phyloP scores from a whole-genome alignment of 2,329 filamentous ascomycete genomes.

The Sporothrix variecibatus region DNA sequence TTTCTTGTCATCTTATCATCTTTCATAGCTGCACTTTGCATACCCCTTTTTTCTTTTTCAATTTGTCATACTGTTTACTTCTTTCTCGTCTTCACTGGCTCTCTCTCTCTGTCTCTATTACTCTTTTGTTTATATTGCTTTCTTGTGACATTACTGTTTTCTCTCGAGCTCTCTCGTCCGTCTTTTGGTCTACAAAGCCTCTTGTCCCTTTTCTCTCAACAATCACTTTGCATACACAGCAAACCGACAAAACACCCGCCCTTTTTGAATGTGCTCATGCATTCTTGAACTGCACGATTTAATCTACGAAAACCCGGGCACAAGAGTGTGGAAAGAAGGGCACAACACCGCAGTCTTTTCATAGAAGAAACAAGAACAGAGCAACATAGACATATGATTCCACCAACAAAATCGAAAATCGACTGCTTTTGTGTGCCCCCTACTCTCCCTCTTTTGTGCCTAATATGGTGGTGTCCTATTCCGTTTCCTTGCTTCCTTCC shows the following conservation, averaged over 20 bases:
- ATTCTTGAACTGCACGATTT: constrained; percentile 31
- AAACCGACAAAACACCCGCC: neutral
- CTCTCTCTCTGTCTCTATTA: constrained; percentile 35
- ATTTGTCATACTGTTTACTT: constrained; percentile 39
- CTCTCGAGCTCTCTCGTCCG: neutral
- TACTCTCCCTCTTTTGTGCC: neutral
- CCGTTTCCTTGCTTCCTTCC: neutral
- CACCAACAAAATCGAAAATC: too few species aligned
- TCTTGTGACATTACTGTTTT: constrained; percentile 18
- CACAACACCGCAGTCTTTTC: neutral
- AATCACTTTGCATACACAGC: neutral
- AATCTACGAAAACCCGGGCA: constrained; percentile 26
- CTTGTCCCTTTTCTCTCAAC: neutral
- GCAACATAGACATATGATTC: too few species aligned
- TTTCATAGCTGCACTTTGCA: constrained; percentile 5
- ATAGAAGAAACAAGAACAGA: neutral
- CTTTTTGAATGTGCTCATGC: constrained; percentile 27
- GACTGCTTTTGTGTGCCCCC: neutral
- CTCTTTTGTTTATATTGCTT: constrained; percentile 32
- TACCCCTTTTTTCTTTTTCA: constrained; percentile 28
- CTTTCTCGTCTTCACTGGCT: constrained; percentile 23
- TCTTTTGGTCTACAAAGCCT: neutral
- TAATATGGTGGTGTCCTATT: neutral
- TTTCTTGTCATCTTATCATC: constrained; percentile 2
- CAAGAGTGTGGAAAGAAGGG: neutral